Evolutionary conservation across 1,284 basidiomycete species (phyloP).

Genomic region (Albatrellus sp.): DNA sequence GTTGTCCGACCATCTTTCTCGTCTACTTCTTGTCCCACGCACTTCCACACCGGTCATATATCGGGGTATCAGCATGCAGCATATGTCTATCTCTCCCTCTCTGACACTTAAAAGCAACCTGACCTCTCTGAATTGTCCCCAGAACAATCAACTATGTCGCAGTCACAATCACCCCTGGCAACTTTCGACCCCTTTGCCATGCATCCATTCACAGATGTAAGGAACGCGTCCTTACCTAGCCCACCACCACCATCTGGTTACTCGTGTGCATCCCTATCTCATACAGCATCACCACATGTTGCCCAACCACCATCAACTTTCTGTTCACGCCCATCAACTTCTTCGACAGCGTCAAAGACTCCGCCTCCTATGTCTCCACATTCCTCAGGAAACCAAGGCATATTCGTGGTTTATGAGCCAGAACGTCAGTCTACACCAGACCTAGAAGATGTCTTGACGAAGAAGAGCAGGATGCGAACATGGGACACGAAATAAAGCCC

Average conservation of each 20-base stretch:
- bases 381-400: slow-evolving; percentile 5
- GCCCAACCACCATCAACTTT: slow-evolving; percentile 15
- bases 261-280: slow-evolving; percentile 24
- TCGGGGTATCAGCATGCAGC: too few relatives aligned
- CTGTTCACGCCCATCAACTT: slow-evolving; percentile 13
- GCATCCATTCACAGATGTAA: slow-evolving; percentile 48
- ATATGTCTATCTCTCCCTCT: too few relatives aligned
- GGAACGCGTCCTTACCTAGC: slow-evolving; percentile 31
- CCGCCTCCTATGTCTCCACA: slow-evolving; percentile 10
- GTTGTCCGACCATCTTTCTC: too few relatives aligned
- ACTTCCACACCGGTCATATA: too few relatives aligned
- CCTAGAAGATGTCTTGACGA: slow-evolving; percentile 37
- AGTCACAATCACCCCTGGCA: slow-evolving; percentile 25
- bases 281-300: slow-evolving; percentile 10
- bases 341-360: slow-evolving; percentile 7
- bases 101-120: too few relatives aligned
- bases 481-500: slow-evolving; percentile 16
- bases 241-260: slow-evolving; percentile 38
- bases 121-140: background rate
- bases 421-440: slow-evolving; percentile 28
- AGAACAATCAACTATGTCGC: slow-evolving; percentile 8
- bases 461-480: slow-evolving; percentile 26
- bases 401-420: slow-evolving; percentile 10
- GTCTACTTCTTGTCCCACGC: too few relatives aligned
- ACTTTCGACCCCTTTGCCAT: slow-evolving; percentile 47